Evolutionary conservation across 2,329 filamentous ascomycete species (phyloP).

Genomic region (Sporothrix mexicana): DNA sequence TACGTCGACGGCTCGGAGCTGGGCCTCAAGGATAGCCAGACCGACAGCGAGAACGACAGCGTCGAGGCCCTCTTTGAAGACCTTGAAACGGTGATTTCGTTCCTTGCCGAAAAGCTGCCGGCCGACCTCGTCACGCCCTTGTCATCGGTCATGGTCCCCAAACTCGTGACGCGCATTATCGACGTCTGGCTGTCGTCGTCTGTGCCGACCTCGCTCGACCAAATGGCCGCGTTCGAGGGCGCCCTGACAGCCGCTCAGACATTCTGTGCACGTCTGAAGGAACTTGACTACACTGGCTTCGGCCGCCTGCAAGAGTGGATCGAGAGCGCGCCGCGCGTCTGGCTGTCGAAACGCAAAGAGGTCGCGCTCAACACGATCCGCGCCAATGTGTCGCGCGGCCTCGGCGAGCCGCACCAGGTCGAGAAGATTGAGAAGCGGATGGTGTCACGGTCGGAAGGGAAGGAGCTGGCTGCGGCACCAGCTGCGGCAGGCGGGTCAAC

Average conservation of each 20-base stretch:
- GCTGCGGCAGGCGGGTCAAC: slow-evolving; percentile 51
- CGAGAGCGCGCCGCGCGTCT: slow-evolving; percentile 76
- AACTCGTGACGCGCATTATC: slow-evolving; percentile 71
- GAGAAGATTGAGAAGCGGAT: slow-evolving; percentile 86
- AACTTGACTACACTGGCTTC: slow-evolving; percentile 66
- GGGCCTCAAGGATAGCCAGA: slow-evolving; percentile 47
- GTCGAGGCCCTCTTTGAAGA: slow-evolving; percentile 61
- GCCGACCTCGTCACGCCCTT: slow-evolving; percentile 63
- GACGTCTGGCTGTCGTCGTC: slow-evolving; percentile 75
- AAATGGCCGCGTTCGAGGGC: slow-evolving; percentile 73
- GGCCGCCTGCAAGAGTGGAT: slow-evolving; percentile 79
- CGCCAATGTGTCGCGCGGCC: slow-evolving; percentile 66
- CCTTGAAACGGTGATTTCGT: slow-evolving; percentile 57
- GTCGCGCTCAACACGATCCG: slow-evolving; percentile 77
- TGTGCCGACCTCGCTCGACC: slow-evolving; percentile 75
- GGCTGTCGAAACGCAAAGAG: slow-evolving; percentile 84
- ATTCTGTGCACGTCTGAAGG: slow-evolving; percentile 69
- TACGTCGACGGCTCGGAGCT: slow-evolving; percentile 54
- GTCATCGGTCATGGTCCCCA: slow-evolving; percentile 72
- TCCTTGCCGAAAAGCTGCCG: slow-evolving; percentile 60
- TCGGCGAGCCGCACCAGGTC: slow-evolving; percentile 71
- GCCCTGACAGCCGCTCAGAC: slow-evolving; percentile 67
- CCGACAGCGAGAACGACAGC: slow-evolving; percentile 44
- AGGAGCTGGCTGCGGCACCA: slow-evolving; percentile 61
- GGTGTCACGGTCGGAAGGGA: slow-evolving; percentile 70